Percentiles rank a stretch among this genome's conserved stretches.
Conservation (phyloP, 2,329 filamentous ascomycete species). For the Parastagonospora nodorum region DNA sequence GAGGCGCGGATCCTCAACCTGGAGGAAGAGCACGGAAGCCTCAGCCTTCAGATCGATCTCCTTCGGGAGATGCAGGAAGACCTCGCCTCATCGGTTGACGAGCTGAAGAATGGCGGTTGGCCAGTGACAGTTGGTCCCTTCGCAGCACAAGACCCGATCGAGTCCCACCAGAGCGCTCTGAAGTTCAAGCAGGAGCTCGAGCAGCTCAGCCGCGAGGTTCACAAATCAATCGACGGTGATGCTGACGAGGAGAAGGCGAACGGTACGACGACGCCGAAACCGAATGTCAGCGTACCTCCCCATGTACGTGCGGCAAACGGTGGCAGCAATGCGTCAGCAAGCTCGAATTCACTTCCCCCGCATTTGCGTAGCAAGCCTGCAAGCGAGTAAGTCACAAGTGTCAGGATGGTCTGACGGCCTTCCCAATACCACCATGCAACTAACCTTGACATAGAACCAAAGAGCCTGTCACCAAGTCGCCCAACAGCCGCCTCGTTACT, state of each 20-base stretch:
- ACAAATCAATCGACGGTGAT: conserved; percentile 6
- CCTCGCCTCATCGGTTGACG: conserved; percentile 26
- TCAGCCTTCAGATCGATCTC: conserved; percentile 19
- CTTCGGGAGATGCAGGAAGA: conserved; percentile 20
- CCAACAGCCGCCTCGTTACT: conserved; percentile 16
- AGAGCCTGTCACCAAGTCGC: conserved; percentile 2
- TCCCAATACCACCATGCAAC: conserved; percentile 1
- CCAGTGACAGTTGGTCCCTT: conserved; percentile 21
- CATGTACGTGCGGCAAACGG: conserved; percentile 6
- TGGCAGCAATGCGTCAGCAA: conserved; percentile 2
- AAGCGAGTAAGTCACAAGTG: conserved; percentile 5
- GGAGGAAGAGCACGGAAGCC: conserved; percentile 15
- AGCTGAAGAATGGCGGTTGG: conserved; percentile 23
- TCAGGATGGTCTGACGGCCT: not conserved
- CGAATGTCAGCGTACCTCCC: conserved; percentile 7
- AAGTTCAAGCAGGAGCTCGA: conserved; percentile 22
- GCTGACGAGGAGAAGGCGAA: conserved; percentile 16
- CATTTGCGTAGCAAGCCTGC: conserved; percentile 10
- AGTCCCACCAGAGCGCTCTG: conserved; percentile 17
- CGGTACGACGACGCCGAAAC: conserved; percentile 6
- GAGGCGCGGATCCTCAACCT: conserved; percentile 23
- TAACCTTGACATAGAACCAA: conserved; percentile 1
- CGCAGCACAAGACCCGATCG: conserved; percentile 7
- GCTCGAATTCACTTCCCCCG: conserved; percentile 20
- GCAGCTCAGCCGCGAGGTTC: conserved; percentile 13